Percentiles rank a stretch among this genome's conserved stretches.
Evolutionary conservation across 129 eudicot genomes (phyloP).

Genomic region (carrot (Daucus carota)): DH1_v3.0 NC_030383.2:40158501-40159000

Average conservation of each 20-base stretch:
- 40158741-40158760: neutral
- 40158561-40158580: too few relatives aligned
- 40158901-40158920: neutral
- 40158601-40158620: too few relatives aligned
- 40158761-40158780: neutral
- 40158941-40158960: neutral
- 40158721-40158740: neutral
- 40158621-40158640: neutral
- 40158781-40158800: neutral
- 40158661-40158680: neutral
- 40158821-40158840: neutral
- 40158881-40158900: neutral
- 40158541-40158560: too few relatives aligned
- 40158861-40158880: neutral
- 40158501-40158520: too few relatives aligned
- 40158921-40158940: neutral
- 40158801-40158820: neutral
- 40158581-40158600: too few relatives aligned
- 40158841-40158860: neutral
- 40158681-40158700: neutral
- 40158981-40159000: neutral
- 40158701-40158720: neutral
- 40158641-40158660: neutral
- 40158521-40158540: too few relatives aligned
- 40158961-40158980: neutral